phyloP scores from a whole-genome alignment of 2,329 filamentous ascomycete species.

The Bipolaris victoriae region DNA sequence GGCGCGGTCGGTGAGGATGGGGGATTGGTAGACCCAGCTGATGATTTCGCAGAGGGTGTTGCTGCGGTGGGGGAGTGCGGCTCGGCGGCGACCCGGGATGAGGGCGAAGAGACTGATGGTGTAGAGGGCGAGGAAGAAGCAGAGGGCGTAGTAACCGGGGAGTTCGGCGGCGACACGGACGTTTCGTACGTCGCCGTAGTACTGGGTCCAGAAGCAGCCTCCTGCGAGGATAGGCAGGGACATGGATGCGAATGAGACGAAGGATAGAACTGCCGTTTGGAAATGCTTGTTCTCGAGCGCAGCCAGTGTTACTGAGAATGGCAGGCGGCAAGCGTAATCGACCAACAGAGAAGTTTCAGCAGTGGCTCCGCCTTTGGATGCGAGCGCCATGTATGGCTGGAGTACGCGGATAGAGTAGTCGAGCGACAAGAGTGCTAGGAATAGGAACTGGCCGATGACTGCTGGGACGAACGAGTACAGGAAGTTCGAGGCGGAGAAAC shows the following conservation, averaged over 20 bases:
- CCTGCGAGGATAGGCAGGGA: constrained; percentile 71
- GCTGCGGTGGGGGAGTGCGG: constrained; percentile 74
- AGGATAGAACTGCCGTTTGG: constrained; percentile 66
- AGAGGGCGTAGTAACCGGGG: constrained; percentile 73
- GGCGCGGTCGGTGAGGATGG: constrained; percentile 72
- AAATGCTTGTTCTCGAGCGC: constrained; percentile 68
- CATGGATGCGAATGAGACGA: constrained; percentile 65
- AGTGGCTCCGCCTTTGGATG: constrained; percentile 62
- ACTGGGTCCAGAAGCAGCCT: constrained; percentile 76
- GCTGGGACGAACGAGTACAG: constrained; percentile 79
- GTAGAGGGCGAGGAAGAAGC: constrained; percentile 74
- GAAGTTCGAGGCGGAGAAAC: constrained; percentile 88
- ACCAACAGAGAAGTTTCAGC: constrained; percentile 70
- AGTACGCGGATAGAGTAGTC: constrained; percentile 70
- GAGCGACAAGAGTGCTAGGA: constrained; percentile 69
- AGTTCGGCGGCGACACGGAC: constrained; percentile 70
- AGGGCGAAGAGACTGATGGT: constrained; percentile 64
- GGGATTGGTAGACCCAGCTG: constrained; percentile 75
- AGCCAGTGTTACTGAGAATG: constrained; percentile 64
- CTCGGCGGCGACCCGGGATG: constrained; percentile 65
- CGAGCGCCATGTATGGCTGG: constrained; percentile 72
- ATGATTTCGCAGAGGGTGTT: constrained; percentile 77
- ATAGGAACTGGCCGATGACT: constrained; percentile 69
- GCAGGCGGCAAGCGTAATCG: constrained; percentile 72
- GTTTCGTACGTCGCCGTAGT: constrained; percentile 50